Percentiles rank a stretch among this genome's conserved stretches.
Conservation (phyloP, 768 basidiomycete species). For the Termitomyces sp. region DNA sequence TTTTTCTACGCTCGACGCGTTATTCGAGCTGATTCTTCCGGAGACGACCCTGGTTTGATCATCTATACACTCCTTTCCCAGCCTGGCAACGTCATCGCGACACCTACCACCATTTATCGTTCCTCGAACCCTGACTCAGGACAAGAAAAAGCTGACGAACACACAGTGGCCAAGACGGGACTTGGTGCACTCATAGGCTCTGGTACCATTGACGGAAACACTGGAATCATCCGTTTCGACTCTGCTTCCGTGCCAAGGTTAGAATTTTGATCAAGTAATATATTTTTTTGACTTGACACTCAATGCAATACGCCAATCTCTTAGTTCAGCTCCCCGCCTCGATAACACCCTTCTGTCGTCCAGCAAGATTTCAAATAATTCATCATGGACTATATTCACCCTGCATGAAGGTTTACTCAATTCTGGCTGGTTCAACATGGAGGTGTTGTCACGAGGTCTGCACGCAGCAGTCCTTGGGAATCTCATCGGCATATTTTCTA, state of each 20-base stretch:
- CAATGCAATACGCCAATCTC: neutral
- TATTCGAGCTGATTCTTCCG: constrained; percentile 9
- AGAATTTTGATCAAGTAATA: neutral
- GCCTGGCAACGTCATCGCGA: neutral
- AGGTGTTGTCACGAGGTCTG: constrained; percentile 20
- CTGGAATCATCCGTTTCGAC: constrained; percentile 15
- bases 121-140: neutral
- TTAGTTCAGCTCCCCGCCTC: constrained; percentile 4
- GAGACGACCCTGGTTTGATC: neutral
- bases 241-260: constrained; percentile 12
- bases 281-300: neutral
- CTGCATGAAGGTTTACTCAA: constrained; percentile 26
- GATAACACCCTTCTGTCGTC: constrained; percentile 6
- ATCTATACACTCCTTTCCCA: constrained; percentile 1
- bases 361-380: neutral
- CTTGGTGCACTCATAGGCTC: neutral
- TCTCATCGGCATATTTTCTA: constrained; percentile 1
- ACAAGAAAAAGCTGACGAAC: neutral
- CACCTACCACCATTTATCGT: neutral
- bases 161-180: neutral
- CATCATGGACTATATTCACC: constrained; percentile 28
- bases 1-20: constrained; percentile 4
- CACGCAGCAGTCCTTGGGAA: constrained; percentile 13
- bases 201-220: constrained; percentile 7
- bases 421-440: constrained; percentile 21